Evolutionary conservation across 805 yeast species (phyloP).

Genomic region (Alloascoidea hylecoeti): DNA sequence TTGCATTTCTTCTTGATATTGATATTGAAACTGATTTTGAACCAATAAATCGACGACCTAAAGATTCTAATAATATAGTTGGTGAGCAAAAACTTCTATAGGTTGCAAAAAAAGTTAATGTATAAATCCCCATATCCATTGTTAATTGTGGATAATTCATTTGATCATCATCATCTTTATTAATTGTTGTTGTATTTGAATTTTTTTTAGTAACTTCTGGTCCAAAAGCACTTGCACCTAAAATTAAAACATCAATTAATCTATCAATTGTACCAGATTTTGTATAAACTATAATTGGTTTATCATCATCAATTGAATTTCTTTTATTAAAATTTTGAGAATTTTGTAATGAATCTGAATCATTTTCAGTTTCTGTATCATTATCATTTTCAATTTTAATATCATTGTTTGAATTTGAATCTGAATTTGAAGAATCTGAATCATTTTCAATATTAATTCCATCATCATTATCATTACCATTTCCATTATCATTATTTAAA

Average conservation of each 20-base stretch:
- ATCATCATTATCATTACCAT: too few species aligned
- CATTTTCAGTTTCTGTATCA: not conserved
- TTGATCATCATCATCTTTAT: constrained; percentile 20
- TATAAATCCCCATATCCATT: constrained; percentile 51
- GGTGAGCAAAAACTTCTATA: constrained; percentile 57
- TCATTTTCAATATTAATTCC: too few species aligned
- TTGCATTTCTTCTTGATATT: constrained; percentile 14
- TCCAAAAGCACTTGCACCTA: constrained; percentile 49
- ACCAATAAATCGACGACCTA: constrained; percentile 42
- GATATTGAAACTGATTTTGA: constrained; percentile 49
- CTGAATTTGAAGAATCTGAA: too few species aligned
- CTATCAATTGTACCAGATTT: constrained; percentile 65
- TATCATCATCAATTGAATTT: too few species aligned
- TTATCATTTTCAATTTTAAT: too few species aligned
- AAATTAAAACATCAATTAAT: constrained; percentile 66
- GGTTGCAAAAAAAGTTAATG: constrained; percentile 56
- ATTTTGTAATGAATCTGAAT: constrained; percentile 14
- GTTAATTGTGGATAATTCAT: constrained; percentile 19
- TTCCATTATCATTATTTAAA: constrained; percentile 19
- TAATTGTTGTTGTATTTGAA: not conserved
- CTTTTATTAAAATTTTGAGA: too few species aligned
- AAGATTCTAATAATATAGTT: constrained; percentile 30
- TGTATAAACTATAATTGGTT: constrained; percentile 28
- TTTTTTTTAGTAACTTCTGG: constrained; percentile 10
- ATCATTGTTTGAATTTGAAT: too few species aligned